Evolutionary conservation across 768 basidiomycete species (phyloP), one percentile per base, ranked within the genome.

Genomic region (Suillus discolor): DNA sequence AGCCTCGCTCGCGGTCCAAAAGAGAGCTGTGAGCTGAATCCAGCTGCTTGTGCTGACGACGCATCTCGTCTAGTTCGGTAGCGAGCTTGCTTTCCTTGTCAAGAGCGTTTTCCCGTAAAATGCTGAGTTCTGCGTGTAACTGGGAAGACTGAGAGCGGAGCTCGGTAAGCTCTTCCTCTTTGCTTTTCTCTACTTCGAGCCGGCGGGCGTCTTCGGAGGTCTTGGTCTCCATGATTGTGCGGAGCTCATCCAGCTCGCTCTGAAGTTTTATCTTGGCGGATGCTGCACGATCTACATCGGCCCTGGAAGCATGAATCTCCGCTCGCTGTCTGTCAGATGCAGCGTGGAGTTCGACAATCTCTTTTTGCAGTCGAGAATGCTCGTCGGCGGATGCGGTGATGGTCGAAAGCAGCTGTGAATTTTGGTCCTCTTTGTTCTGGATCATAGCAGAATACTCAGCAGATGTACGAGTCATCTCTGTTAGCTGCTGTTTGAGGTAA

Each of bases 211-310:
- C 96, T 75, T 98, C 96, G 31, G 88, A 89, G 0, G 89, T 85
- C 75, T 95, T 97, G 1, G 92, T 91, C 55, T 90, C 89, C 80
- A 97, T 86, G 16, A 92, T 79, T n/a, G 85, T 80, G 8, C 96
- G 89, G 9, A 99, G 82, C 67, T 93, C 91, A 71, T 97, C 96
- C 13, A 97, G 80, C 76, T 97, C 96, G 47, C 83, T 85, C 71
- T 93, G 89, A 3, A 97, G 80, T 71, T 89, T 91, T 34, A 79
- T 79, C 34, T 86, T 87, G 3, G 83, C 78, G 6, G 69, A 70
- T 12, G 78, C 73, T 2, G 79, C 77, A 42, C 84, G 79, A 77
- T 89, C 74, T 74, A 77, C 53, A 57, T 87, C 88, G 39, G 83
- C 80, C 64, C 82, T 87, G 71, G 87, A 87, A 6, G 85, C 84